Conservation (phyloP, 1,284 basidiomycete species). For the Malassezia globosa region DNA sequence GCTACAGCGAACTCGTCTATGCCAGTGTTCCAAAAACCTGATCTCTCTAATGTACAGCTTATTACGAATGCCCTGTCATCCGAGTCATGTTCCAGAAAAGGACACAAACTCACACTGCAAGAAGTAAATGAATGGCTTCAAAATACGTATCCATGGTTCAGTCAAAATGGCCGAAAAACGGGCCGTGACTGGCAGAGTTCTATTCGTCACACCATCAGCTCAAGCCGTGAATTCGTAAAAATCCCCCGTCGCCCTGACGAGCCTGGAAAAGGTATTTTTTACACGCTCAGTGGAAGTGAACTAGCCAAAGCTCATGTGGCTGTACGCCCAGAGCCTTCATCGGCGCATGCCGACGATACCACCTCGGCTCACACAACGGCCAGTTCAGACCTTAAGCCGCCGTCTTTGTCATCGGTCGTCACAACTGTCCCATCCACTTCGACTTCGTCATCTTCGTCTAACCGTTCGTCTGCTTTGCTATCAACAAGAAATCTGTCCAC, state of each 20-base stretch:
- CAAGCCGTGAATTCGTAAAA: slow-evolving; percentile 35
- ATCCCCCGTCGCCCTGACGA: slow-evolving; percentile 37
- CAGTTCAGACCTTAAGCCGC: too few relatives aligned
- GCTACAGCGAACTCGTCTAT: not conserved
- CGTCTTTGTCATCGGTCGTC: too few relatives aligned
- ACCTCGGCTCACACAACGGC: slow-evolving; percentile 1
- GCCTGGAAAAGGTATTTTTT: slow-evolving; percentile 42
- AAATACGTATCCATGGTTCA: slow-evolving; percentile 77
- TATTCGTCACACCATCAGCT: slow-evolving; percentile 39
- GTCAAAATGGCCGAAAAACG: slow-evolving; percentile 31
- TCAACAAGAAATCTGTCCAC: too few relatives aligned
- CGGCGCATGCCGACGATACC: not conserved
- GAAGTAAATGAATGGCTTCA: slow-evolving; percentile 87
- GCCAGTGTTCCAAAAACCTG: slow-evolving; percentile 33
- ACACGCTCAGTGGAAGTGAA: slow-evolving; percentile 29
- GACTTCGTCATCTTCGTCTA: too few relatives aligned
- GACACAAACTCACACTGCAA: slow-evolving; percentile 74
- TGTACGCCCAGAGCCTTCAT: not conserved
- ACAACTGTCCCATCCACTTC: too few relatives aligned
- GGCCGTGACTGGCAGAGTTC: slow-evolving; percentile 44
- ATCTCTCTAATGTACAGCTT: slow-evolving; percentile 36
- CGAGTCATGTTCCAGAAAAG: slow-evolving; percentile 48
- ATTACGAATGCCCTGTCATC: slow-evolving; percentile 37
- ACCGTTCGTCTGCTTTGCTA: too few relatives aligned
- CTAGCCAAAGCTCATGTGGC: slow-evolving; percentile 27